Conservation (phyloP, 129 eudicot genomes). For the Glebionis coronaria region DNA sequence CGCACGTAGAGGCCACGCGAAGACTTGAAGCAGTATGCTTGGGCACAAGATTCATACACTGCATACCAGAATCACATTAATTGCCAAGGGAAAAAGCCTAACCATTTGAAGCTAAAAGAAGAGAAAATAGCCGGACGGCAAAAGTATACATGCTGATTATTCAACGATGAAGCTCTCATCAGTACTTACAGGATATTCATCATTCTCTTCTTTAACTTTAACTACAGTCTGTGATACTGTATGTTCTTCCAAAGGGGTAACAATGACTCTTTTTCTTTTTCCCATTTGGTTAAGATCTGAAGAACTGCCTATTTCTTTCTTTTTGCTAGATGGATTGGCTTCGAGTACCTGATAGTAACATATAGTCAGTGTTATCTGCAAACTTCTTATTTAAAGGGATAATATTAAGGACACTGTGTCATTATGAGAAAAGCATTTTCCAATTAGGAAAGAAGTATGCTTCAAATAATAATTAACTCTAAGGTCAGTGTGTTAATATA, state of each 20-base stretch:
- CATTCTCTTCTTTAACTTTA: slow-evolving; percentile 20
- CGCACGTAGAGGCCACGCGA: slow-evolving; percentile 11
- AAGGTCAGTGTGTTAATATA: not conserved
- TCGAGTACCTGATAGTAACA: slow-evolving; percentile 19
- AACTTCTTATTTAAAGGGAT: slow-evolving; percentile 30
- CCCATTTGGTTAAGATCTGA: slow-evolving; percentile 21
- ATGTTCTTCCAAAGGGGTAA: too few species aligned
- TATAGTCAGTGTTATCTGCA: slow-evolving; percentile 23
- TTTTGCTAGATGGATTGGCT: slow-evolving; percentile 9
- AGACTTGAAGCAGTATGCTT: slow-evolving; percentile 1
- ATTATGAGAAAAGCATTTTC: slow-evolving; percentile 20
- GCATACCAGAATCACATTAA: slow-evolving; percentile 17
- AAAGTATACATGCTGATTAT: slow-evolving; percentile 18
- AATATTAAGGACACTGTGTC: slow-evolving; percentile 17
- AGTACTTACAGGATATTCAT: slow-evolving; percentile 10
- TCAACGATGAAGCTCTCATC: slow-evolving; percentile 10
- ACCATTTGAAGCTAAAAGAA: not conserved
- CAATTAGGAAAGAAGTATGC: slow-evolving; percentile 5
- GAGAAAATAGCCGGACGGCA: slow-evolving; percentile 1
- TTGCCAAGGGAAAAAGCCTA: too few species aligned
- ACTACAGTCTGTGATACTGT: too few species aligned
- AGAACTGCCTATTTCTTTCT: slow-evolving; percentile 17
- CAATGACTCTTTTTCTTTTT: slow-evolving; percentile 14
- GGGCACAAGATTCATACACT: slow-evolving; percentile 11
- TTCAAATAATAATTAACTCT: slow-evolving; percentile 10